Evolutionary conservation across 768 basidiomycete genomes (phyloP), one percentile per base, ranked within the genome.

Genomic region (Mycena olivaceomarginata): DNA sequence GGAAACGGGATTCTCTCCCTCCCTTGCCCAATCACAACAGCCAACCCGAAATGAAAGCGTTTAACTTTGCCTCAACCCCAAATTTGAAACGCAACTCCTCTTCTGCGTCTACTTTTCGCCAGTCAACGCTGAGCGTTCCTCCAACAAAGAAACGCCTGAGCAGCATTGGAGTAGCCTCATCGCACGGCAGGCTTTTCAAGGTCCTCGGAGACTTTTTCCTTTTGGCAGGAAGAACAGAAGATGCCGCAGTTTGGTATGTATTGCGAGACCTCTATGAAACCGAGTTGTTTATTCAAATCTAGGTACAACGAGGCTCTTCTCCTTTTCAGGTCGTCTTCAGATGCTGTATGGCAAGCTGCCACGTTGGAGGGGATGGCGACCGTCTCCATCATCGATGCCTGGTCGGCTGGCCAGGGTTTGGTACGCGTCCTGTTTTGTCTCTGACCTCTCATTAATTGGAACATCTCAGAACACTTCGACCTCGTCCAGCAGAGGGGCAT

Each of bases 301-400:
- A 97, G 96, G 93, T 99, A 97, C 85, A 91, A 92, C 68, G 97
- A 99, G 87, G 94, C 97, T 15, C 86, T 97, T 20, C 90, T 90
- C 43, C 83, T 95, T n/a, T 93, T 97, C 80, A 95, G 94, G 84
- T 88, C 88, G 1, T 89, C 92, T 10, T 92, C 93, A 71, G 98
- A 99, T 84, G 85, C 91, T 31, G 88, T 95, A 39, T 99, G 98
- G 98, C 95, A 97, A 83, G 98, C 96, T 0, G 93, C 94, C 15
- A 93, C 94, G 0, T 87, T 96, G 60, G 98, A 99, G 86, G 96
- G 97, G 5, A 84, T 97, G 80, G 95, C 95, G 2, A 95, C 95
- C 4, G 88, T 94, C 40, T 89, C 92, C 11, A 88, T 98, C 13
- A 88, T 98, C 22, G 97, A 98, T 74, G 93, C 94, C 10, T 99